These are phyloP conservation scores for Boletellus emodensis DNA, from an alignment of 768 basidiomycete species.

Conservation along the genomic window DNA sequence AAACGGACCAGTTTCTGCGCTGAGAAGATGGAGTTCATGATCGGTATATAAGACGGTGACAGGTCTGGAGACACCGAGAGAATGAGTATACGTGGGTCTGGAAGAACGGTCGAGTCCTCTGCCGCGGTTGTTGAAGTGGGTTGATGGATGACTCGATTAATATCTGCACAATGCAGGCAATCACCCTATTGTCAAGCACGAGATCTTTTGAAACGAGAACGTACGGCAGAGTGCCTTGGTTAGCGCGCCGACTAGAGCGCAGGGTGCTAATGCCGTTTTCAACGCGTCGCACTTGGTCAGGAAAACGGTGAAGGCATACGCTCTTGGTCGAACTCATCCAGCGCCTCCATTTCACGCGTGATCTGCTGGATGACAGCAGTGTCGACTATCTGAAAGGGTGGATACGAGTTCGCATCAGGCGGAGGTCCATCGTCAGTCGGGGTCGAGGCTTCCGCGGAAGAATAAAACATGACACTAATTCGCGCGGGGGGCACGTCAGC, in stretches of 20 bases:
- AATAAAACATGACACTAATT: conserved; percentile 71
- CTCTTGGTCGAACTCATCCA: conserved; percentile 49
- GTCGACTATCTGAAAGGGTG: conserved; percentile 78
- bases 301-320: conserved; percentile 8
- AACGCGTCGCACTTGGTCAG: conserved; percentile 1
- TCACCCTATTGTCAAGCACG: background rate
- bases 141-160: conserved; percentile 52
- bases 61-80: conserved; percentile 91
- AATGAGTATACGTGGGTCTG: conserved; percentile 63
- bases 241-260: conserved; percentile 81
- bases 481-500: background rate
- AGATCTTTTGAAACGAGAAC: conserved; percentile 10
- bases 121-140: conserved; percentile 27
- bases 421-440: conserved; percentile 33
- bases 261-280: conserved; percentile 41
- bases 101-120: conserved; percentile 31
- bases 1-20: conserved; percentile 87
- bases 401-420: conserved; percentile 76
- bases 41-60: conserved; percentile 88
- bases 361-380: conserved; percentile 60
- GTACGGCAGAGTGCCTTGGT: conserved; percentile 91
- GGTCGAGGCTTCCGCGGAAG: conserved; percentile 49
- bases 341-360: conserved; percentile 53
- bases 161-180: conserved; percentile 47
- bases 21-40: conserved; percentile 99